Evolutionary conservation across 2,329 filamentous ascomycete genomes (phyloP).

Genomic region (Endothia cerciana): DNA sequence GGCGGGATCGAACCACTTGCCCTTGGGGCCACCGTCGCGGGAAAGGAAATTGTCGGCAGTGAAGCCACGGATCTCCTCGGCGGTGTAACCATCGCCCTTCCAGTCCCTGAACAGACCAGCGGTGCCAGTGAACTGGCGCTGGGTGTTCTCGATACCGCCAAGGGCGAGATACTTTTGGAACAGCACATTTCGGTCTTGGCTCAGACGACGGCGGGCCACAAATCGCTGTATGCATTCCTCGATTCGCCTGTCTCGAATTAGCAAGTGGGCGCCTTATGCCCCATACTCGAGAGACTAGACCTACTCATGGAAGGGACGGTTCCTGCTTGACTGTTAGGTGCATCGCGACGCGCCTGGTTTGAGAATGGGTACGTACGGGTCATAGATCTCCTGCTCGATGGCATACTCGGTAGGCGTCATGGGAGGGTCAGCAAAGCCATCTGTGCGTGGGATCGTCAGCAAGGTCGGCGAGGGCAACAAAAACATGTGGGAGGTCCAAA

Average conservation of each 20-base stretch:
- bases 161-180: conserved; percentile 83
- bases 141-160: conserved; percentile 72
- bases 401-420: conserved; percentile 70
- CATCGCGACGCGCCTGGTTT: background rate
- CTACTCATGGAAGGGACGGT: conserved; percentile 61
- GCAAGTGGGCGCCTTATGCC: conserved; percentile 11
- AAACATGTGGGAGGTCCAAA: conserved; percentile 34
- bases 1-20: conserved; percentile 53
- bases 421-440: conserved; percentile 79
- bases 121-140: conserved; percentile 63
- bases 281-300: background rate
- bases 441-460: conserved; percentile 40
- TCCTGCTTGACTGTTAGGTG: conserved; percentile 41
- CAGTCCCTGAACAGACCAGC: conserved; percentile 41
- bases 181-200: conserved; percentile 61
- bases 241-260: conserved; percentile 64
- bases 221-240: conserved; percentile 85
- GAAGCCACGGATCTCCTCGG: conserved; percentile 66
- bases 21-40: conserved; percentile 44
- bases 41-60: conserved; percentile 66
- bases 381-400: conserved; percentile 71
- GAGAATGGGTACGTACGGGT: conserved; percentile 50
- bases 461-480: background rate
- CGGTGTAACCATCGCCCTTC: conserved; percentile 52
- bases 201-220: conserved; percentile 74